phyloP scores from a whole-genome alignment of 371 early-diverging fungal species.

The Mucor irregularis region DNA sequence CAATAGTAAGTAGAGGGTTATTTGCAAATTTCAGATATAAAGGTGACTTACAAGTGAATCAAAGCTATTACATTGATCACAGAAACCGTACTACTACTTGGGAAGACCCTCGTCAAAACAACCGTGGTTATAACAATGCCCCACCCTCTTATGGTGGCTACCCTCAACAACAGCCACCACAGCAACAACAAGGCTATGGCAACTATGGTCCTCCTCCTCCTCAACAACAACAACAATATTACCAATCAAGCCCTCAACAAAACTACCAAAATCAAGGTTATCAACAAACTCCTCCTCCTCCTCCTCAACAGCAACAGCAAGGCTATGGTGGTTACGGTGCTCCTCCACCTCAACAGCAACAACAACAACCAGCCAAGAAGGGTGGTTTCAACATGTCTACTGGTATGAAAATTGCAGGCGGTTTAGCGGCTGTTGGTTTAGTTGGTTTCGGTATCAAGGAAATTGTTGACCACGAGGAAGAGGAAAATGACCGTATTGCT shows the following conservation, averaged over 20 bases:
- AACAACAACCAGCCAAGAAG: constrained; percentile 7
- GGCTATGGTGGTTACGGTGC: background rate
- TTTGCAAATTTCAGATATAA: background rate
- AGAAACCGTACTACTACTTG: constrained; percentile 57
- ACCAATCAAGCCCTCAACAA: constrained; percentile 6
- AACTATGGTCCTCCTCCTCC: too few species aligned
- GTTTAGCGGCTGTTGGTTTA: constrained; percentile 39
- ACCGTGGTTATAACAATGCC: constrained; percentile 2
- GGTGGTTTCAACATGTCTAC: constrained; percentile 43
- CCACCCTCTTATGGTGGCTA: constrained; percentile 6
- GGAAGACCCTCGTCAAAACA: constrained; percentile 54
- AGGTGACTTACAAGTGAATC: too few species aligned
- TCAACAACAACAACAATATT: constrained; percentile 17
- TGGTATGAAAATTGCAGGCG: constrained; percentile 46
- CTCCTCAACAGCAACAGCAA: constrained; percentile 1
- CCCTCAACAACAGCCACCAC: constrained; percentile 8
- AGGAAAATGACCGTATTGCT: constrained; percentile 31
- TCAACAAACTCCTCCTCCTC: constrained; percentile 2
- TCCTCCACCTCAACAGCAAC: background rate
- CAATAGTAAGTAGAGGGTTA: constrained; percentile 43
- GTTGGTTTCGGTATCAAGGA: constrained; percentile 45
- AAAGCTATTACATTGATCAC: constrained; percentile 63
- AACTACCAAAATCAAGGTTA: background rate
- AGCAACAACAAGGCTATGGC: constrained; percentile 9
- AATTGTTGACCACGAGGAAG: constrained; percentile 41